Evolutionary conservation across 1,284 basidiomycete genomes (phyloP).

Genomic region (Ganoderma boninense): DNA sequence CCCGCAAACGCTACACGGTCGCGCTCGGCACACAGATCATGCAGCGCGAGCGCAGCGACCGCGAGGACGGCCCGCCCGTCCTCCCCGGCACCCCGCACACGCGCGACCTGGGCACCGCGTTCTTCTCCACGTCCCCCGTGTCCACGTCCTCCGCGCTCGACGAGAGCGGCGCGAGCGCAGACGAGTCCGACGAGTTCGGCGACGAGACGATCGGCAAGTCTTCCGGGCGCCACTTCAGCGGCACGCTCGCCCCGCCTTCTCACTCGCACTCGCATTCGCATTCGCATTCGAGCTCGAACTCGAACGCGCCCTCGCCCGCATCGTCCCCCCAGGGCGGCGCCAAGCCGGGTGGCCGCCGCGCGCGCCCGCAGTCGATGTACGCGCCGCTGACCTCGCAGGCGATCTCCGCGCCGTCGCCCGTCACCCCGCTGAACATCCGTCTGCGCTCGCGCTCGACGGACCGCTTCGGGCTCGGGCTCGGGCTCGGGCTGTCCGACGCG

Average conservation of each 20-base stretch:
- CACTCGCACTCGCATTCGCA: constrained; percentile 19
- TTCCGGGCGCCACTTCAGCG: constrained; percentile 42
- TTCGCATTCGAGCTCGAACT: constrained; percentile 25
- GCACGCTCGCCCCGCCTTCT: constrained; percentile 33
- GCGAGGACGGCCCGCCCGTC: constrained; percentile 27
- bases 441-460: constrained; percentile 65
- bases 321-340: constrained; percentile 26
- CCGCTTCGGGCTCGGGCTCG: constrained; percentile 46
- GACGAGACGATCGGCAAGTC: constrained; percentile 73
- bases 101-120: constrained; percentile 48
- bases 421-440: constrained; percentile 52
- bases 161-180: constrained; percentile 42
- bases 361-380: constrained; percentile 44
- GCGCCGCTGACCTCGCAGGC: constrained; percentile 37
- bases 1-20: constrained; percentile 83
- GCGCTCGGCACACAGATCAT: constrained; percentile 77
- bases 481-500: constrained; percentile 38
- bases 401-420: constrained; percentile 39
- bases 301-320: constrained; percentile 26
- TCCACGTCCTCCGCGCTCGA: constrained; percentile 45
- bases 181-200: constrained; percentile 46
- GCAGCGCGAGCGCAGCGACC: constrained; percentile 46
- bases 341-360: constrained; percentile 21
- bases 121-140: constrained; percentile 51
- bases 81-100: constrained; percentile 33